Conservation (phyloP, 306 rosid genomes). For the Trifolium dubium region DNA sequence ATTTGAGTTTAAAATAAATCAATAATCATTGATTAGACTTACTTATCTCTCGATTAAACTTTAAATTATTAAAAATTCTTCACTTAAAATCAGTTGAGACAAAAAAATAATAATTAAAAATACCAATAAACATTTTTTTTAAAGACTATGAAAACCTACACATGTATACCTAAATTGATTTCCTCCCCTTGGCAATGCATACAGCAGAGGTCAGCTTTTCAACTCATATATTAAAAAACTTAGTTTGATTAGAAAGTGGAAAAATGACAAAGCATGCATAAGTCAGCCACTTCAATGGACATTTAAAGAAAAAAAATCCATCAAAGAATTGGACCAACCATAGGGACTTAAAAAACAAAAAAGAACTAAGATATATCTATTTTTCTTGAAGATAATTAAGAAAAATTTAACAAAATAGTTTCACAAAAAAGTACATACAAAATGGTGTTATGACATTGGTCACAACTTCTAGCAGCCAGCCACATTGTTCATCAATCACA, state of each 20-base stretch:
- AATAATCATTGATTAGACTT: too few species aligned
- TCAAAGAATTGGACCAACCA: slow-evolving; percentile 15
- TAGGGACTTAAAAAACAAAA: neutral
- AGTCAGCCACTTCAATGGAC: slow-evolving; percentile 37
- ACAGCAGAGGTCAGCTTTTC: slow-evolving; percentile 39
- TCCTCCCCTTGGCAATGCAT: slow-evolving; percentile 24
- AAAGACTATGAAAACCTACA: slow-evolving; percentile 1
- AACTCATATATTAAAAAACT: slow-evolving; percentile 21
- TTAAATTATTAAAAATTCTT: too few species aligned
- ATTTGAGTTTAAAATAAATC: too few species aligned
- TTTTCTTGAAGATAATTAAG: slow-evolving; percentile 6
- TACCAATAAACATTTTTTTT: neutral
- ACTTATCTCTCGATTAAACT: too few species aligned
- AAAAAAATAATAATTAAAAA: too few species aligned
- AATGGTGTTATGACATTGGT: neutral
- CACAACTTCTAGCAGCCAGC: slow-evolving; percentile 23
- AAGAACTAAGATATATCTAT: neutral
- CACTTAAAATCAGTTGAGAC: too few species aligned
- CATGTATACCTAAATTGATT: slow-evolving; percentile 12
- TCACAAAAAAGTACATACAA: neutral
- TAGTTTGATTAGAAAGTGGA: slow-evolving; percentile 44
- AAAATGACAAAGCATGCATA: slow-evolving; percentile 52
- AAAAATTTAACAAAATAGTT: neutral
- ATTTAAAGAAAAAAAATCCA: neutral
- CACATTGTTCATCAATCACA: slow-evolving; percentile 24